These are phyloP conservation scores for Eutrema heterophyllum DNA, from an alignment of 345 rosid species.

Conservation along the genomic window DNA sequence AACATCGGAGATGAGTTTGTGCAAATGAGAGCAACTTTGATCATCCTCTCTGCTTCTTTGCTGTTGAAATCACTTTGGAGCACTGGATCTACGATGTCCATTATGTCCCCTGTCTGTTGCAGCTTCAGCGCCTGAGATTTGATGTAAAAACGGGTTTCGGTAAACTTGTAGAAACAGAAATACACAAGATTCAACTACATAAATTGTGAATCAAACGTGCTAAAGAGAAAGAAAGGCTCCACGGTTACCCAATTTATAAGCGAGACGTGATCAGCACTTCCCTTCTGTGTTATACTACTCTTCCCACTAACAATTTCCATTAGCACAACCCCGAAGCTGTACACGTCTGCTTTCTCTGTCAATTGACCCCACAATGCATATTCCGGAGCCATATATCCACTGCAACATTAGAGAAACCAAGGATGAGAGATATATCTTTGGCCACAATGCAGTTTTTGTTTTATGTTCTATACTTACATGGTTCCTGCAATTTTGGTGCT, in stretches of 20 bases:
- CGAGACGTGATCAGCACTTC: constrained; percentile 2
- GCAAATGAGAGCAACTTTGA: constrained; percentile 40
- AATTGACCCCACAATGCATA: constrained; percentile 44
- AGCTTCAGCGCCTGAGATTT: not conserved
- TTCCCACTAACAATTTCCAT: constrained; percentile 42
- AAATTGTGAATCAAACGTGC: too few relatives aligned
- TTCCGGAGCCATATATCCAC: constrained; percentile 46
- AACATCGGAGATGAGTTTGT: constrained; percentile 33
- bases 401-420: not conserved
- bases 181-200: not conserved
- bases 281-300: constrained; percentile 10
- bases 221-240: not conserved
- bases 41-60: constrained; percentile 37
- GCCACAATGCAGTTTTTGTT: too few relatives aligned
- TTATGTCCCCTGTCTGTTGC: not conserved
- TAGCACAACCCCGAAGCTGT: constrained; percentile 45
- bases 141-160: not conserved
- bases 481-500: constrained; percentile 63
- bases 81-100: constrained; percentile 21
- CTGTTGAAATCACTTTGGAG: constrained; percentile 21
- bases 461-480: constrained; percentile 21
- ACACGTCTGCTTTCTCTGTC: constrained; percentile 44
- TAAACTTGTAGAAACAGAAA: too few relatives aligned
- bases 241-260: constrained; percentile 40
- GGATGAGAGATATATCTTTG: not conserved